Conservation (phyloP, 1,284 basidiomycete genomes). For the Veloboletus limbatus region DNA sequence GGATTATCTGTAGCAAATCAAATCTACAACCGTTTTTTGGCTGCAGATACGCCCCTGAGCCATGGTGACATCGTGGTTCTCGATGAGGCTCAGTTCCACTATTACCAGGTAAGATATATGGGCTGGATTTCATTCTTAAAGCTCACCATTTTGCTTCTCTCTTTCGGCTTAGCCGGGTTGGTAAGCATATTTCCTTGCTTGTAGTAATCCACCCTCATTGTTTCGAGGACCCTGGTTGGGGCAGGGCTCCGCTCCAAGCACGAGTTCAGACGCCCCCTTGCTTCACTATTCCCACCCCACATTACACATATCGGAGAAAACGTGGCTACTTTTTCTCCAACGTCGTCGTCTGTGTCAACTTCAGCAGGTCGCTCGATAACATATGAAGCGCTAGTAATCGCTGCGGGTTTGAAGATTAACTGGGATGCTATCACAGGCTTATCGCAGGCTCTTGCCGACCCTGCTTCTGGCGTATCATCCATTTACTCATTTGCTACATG, state of each 20-base stretch:
- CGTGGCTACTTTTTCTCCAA: constrained; percentile 76
- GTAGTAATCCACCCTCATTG: constrained; percentile 3
- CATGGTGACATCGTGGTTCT: constrained; percentile 81
- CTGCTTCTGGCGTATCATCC: constrained; percentile 82
- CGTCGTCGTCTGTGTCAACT: constrained; percentile 71
- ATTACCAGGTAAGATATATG: too few species aligned
- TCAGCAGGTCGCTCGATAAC: constrained; percentile 67
- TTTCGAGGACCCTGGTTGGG: constrained; percentile 85
- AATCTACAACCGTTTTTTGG: constrained; percentile 75
- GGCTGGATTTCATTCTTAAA: too few species aligned
- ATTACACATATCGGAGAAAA: constrained; percentile 75
- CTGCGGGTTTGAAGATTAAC: constrained; percentile 86
- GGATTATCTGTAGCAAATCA: constrained; percentile 81
- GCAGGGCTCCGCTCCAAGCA: constrained; percentile 75
- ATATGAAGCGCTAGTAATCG: constrained; percentile 89
- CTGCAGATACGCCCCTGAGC: constrained; percentile 64
- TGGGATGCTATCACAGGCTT: constrained; percentile 81
- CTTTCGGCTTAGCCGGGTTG: constrained; percentile 73
- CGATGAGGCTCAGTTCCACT: constrained; percentile 73
- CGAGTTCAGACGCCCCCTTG: constrained; percentile 66
- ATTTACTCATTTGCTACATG: constrained; percentile 90
- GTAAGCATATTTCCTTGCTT: constrained; percentile 36
- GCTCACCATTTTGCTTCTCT: constrained; percentile 8
- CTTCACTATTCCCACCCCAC: constrained; percentile 69
- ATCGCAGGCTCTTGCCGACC: constrained; percentile 72